Percentiles rank a stretch among this genome's conserved stretches.
Conservation (phyloP, 192 early-diverging fungal species). For the Chytriomyces sp. region DNA sequence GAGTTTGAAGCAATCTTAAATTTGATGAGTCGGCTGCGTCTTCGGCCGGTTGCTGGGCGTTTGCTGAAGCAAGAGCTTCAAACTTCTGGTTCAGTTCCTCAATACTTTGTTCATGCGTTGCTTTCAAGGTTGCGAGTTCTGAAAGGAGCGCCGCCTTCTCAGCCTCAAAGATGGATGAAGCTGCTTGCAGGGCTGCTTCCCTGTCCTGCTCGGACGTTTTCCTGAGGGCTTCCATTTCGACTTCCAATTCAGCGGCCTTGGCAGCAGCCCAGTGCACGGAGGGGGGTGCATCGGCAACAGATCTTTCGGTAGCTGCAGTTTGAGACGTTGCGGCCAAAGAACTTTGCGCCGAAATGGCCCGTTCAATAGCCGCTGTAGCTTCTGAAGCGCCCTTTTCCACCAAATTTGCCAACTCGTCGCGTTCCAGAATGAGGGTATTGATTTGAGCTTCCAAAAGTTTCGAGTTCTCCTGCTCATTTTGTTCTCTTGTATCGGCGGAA, state of each 20-base stretch:
- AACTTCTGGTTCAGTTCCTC: background rate
- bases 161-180: background rate
- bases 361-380: background rate
- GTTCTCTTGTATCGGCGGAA: background rate
- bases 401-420: background rate
- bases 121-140: background rate
- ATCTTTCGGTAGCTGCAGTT: background rate
- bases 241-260: constrained; percentile 13
- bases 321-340: background rate
- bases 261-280: background rate
- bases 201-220: constrained; percentile 18
- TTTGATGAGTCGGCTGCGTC: too few species aligned
- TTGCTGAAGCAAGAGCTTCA: background rate
- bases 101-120: background rate
- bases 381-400: background rate
- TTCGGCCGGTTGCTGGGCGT: background rate
- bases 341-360: background rate
- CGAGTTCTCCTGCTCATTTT: background rate
- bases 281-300: too few species aligned
- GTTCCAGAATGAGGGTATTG: too few species aligned
- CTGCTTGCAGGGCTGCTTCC: background rate
- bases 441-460: too few species aligned
- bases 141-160: constrained; percentile 4
- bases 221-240: background rate
- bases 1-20: background rate